Conservation (phyloP, 2,329 filamentous ascomycete genomes). For the Trichoderma harzianum region DNA sequence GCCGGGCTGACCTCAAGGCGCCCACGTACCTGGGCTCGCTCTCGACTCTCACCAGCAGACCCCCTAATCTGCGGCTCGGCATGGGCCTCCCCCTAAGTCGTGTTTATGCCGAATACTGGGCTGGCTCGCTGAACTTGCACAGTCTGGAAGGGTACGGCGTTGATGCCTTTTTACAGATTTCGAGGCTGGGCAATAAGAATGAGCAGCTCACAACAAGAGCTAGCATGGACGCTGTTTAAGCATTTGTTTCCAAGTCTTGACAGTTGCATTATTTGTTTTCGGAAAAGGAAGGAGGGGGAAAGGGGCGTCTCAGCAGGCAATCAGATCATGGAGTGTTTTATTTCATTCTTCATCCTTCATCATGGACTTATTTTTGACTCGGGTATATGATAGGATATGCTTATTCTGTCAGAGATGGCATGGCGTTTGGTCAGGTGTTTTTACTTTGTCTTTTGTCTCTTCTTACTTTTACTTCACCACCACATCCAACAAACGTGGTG, state of each 20-base stretch:
- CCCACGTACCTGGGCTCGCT: slow-evolving; percentile 60
- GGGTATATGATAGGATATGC: neutral
- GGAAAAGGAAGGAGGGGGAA: neutral
- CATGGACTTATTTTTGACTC: neutral
- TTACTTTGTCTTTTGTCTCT: neutral
- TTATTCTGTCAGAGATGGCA: neutral
- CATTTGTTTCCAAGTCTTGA: neutral
- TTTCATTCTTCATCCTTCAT: neutral
- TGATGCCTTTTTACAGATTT: slow-evolving; percentile 94
- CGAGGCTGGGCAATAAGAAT: slow-evolving; percentile 95
- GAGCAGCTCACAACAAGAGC: slow-evolving; percentile 82
- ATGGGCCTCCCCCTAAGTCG: slow-evolving; percentile 92
- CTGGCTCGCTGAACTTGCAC: slow-evolving; percentile 84
- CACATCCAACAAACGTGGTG: neutral
- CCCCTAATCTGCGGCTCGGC: slow-evolving; percentile 81
- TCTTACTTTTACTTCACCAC: neutral
- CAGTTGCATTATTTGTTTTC: neutral
- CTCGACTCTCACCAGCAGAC: slow-evolving; percentile 73
- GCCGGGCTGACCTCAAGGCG: slow-evolving; percentile 40
- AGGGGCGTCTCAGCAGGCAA: neutral
- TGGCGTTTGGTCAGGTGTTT: neutral
- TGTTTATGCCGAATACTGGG: slow-evolving; percentile 98
- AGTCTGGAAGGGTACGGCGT: slow-evolving; percentile 94
- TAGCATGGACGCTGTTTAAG: slow-evolving; percentile 70
- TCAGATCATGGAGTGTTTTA: neutral